Evolutionary conservation across 305 asterid genomes (phyloP).

Genomic region (Fraxinus dipetala): DNA sequence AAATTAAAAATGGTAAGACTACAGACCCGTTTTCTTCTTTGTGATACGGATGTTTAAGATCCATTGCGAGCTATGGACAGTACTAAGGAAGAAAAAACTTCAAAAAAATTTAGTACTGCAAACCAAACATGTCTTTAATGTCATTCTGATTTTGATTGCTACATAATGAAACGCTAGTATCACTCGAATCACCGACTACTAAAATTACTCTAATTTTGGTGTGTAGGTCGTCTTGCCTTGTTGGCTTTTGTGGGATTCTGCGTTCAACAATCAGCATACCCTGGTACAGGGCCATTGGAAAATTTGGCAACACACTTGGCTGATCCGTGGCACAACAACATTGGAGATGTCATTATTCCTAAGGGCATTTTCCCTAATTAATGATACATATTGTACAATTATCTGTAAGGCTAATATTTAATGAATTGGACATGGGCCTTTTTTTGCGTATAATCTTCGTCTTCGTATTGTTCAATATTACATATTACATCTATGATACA

Average conservation of each 20-base stretch:
- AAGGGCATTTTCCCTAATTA: slow-evolving; percentile 19
- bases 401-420: background rate
- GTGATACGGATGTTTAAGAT: background rate
- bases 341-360: slow-evolving; percentile 72
- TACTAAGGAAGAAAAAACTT: background rate
- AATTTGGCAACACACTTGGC: slow-evolving; percentile 84
- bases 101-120: background rate
- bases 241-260: slow-evolving; percentile 82
- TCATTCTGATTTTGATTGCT: background rate
- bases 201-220: background rate
- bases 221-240: slow-evolving; percentile 69
- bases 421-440: background rate
- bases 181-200: background rate
- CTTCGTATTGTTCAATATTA: background rate
- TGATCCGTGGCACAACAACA: slow-evolving; percentile 92
- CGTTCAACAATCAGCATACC: slow-evolving; percentile 81
- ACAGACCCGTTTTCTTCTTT: background rate
- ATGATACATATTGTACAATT: background rate
- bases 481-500: background rate
- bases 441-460: background rate
- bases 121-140: background rate
- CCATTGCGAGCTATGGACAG: background rate
- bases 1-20: slow-evolving; percentile 73
- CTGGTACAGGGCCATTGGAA: slow-evolving; percentile 95
- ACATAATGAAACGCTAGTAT: background rate